Percentiles rank a stretch among this genome's conserved stretches.
phyloP scores from a whole-genome alignment of 306 rosid genomes.

The Fagus sylvatica region DNA sequence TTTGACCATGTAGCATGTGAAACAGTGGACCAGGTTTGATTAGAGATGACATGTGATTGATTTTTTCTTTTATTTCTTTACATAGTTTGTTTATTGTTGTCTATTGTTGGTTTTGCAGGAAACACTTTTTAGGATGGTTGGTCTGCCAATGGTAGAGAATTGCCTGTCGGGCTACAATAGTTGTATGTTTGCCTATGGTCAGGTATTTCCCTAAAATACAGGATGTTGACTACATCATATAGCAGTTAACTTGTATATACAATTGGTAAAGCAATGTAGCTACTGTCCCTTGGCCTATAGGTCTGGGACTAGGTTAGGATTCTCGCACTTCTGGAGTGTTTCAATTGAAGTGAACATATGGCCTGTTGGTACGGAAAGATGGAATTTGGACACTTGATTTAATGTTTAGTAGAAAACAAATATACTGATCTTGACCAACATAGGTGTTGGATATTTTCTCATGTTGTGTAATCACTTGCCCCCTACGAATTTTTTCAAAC shows the following conservation, averaged over 20 bases:
- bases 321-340: background rate
- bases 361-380: background rate
- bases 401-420: background rate
- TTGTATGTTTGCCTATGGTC: constrained; percentile 98
- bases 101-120: constrained; percentile 52
- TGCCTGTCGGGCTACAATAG: constrained; percentile 96
- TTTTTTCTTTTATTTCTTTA: constrained; percentile 17
- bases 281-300: background rate
- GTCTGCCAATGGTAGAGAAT: constrained; percentile 96
- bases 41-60: constrained; percentile 4
- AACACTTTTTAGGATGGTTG: constrained; percentile 89
- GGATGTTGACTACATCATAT: background rate
- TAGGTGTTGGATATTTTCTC: background rate
- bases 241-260: background rate
- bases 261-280: constrained; percentile 1
- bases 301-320: background rate
- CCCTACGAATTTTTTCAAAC: no score
- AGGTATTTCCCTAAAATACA: constrained; percentile 53
- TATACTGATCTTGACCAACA: background rate
- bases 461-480: no score
- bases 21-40: constrained; percentile 82
- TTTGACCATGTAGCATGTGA: constrained; percentile 99
- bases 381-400: background rate
- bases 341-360: background rate
- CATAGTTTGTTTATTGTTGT: background rate